A percentile compares a stretch with the other conserved stretches of the same genome.
These are phyloP conservation scores for Phialophora macrospora DNA, from an alignment of 2,329 filamentous ascomycete genomes.

Conservation along the genomic window DNA sequence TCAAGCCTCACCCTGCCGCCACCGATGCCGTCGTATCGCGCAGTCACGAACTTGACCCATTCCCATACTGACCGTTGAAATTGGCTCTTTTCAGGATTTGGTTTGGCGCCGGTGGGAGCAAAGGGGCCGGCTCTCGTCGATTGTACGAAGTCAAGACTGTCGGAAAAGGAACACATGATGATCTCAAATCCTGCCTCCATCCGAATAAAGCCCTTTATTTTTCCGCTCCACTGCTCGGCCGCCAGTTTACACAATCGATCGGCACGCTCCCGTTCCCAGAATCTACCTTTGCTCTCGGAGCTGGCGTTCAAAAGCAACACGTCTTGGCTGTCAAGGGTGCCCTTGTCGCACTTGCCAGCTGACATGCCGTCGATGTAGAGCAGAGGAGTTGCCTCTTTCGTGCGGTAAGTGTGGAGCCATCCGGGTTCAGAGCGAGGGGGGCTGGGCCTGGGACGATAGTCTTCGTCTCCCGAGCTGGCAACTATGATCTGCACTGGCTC, in stretches of 20 bases:
- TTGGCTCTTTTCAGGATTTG: background rate
- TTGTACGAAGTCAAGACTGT: constrained; percentile 46
- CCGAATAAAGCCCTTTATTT: constrained; percentile 67
- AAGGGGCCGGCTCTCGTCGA: constrained; percentile 41
- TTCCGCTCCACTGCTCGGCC: constrained; percentile 53
- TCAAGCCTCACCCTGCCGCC: constrained; percentile 52
- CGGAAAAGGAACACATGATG: constrained; percentile 68
- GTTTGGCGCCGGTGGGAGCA: background rate
- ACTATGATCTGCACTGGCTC: background rate
- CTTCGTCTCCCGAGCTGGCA: background rate
- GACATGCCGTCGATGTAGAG: constrained; percentile 74
- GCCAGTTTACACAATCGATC: constrained; percentile 61
- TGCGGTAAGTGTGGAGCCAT: constrained; percentile 70
- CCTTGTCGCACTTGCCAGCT: constrained; percentile 67
- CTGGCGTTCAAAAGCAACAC: constrained; percentile 58
- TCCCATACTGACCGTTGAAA: constrained; percentile 11
- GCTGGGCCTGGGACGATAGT: background rate
- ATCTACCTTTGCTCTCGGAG: constrained; percentile 30
- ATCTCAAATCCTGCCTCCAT: constrained; percentile 75
- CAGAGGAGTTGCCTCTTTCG: constrained; percentile 62
- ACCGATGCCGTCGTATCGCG: constrained; percentile 39
- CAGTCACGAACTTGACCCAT: constrained; percentile 31
- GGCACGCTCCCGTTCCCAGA: constrained; percentile 57
- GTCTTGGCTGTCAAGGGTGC: constrained; percentile 72
- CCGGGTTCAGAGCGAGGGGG: constrained; percentile 47